phyloP scores from a whole-genome alignment of 257 asterid genomes.

The Fraxinus anomala region DNA sequence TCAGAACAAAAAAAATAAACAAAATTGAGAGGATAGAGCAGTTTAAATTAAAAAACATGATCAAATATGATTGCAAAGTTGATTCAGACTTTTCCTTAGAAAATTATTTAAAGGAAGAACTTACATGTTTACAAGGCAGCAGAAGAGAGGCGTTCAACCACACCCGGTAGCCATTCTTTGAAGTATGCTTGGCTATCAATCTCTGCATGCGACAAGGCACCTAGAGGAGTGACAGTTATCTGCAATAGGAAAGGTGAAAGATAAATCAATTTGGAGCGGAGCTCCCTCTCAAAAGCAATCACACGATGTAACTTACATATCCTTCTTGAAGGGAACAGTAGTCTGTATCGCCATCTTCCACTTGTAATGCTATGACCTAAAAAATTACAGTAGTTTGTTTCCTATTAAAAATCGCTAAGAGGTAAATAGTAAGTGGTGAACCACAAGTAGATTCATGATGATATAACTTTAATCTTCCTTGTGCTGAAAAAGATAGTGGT shows the following conservation, averaged over 20 bases:
- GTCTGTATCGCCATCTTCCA: slow-evolving; percentile 64
- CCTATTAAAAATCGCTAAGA: slow-evolving; percentile 12
- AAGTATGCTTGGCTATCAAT: slow-evolving; percentile 53
- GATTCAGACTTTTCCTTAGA: not conserved
- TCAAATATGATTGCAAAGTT: not conserved
- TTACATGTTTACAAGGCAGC: slow-evolving; percentile 49
- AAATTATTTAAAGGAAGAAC: slow-evolving; percentile 18
- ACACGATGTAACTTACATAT: slow-evolving; percentile 53
- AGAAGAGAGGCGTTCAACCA: slow-evolving; percentile 38
- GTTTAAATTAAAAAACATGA: not conserved
- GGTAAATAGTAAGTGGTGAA: slow-evolving; percentile 9
- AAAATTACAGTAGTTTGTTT: not conserved
- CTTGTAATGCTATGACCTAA: slow-evolving; percentile 61
- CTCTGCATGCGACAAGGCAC: slow-evolving; percentile 70
- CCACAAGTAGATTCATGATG: not conserved
- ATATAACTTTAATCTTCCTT: not conserved
- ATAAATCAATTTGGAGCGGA: not conserved
- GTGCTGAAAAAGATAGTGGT: not conserved
- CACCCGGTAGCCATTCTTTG: slow-evolving; percentile 57
- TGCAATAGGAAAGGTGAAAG: slow-evolving; percentile 35
- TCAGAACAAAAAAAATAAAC: not conserved
- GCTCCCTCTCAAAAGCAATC: not conserved
- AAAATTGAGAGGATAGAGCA: not conserved
- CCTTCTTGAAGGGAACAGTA: slow-evolving; percentile 66
- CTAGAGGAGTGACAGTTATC: slow-evolving; percentile 81